Evolutionary conservation across 768 basidiomycete species (phyloP), one percentile per base, ranked within the genome.

Genomic region (Boletus tomentosulus): DNA sequence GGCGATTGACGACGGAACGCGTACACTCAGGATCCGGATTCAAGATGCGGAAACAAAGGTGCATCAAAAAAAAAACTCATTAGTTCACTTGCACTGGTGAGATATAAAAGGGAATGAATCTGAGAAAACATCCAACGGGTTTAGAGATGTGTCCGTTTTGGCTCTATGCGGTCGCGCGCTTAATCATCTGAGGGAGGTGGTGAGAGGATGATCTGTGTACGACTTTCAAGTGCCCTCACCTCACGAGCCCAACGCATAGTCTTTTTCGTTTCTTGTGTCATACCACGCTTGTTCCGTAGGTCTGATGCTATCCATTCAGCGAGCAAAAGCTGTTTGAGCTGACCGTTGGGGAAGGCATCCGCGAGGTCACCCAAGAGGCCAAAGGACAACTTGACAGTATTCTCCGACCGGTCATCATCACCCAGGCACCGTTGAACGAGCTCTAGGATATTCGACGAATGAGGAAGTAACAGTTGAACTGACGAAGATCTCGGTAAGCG

Each of bases 321-420:
- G 43, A 93, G 78, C 53, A 98, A 74, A 45, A 83, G 70, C 28
- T 87, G 85, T 76, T 91, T 91, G 62, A 98, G 78, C 66, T 92
- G 79, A 28, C 90, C 89, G 51, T 78, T 75, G 34, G 87, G 81
- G 82, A 91, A 98, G 31, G 83, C 80, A 64, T 95, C 92, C 1
- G 93, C 94, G 19, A 99, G 77, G 65, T 99, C 97, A 53, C 97
- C 97, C 56, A 98, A 74, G 8, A 98, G 80, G 38, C 96, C 97
- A 57, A 89, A 85, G 5, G 81, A 81, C 48, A 90, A 71, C 64
- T 87, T 85, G 62, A 87, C 77, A 43, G 92, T 78, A 1, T 81
- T 65, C 61, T 98, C 95, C 3, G 89, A 83, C 46, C 87, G 82
- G 57, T 98, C 92, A 39, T 95, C 94, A 56, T 92, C 90, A 3